Percentiles rank a stretch among this genome's conserved stretches.
Evolutionary conservation across 2,329 filamentous ascomycete genomes (phyloP).

Genomic region (Tolypocladium ovalisporum): DNA sequence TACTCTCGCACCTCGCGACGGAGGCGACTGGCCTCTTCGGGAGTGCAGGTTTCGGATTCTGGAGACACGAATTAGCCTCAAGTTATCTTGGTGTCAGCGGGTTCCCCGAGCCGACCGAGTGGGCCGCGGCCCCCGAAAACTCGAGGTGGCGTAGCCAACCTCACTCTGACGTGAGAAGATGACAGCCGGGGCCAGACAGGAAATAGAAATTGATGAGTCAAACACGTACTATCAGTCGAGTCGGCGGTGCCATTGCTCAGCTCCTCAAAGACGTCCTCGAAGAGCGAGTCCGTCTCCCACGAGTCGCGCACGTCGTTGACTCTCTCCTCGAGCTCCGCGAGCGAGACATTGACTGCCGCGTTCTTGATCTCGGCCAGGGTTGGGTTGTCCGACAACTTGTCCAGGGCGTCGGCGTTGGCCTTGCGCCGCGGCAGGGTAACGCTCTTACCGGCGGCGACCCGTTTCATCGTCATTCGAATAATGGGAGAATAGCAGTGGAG

Average conservation of each 20-base stretch:
- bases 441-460: slow-evolving; percentile 14
- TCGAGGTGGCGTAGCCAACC: slow-evolving; percentile 3
- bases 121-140: background rate
- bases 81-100: background rate
- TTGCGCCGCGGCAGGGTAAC: slow-evolving; percentile 21
- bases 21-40: slow-evolving; percentile 57
- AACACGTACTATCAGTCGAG: slow-evolving; percentile 29
- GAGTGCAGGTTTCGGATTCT: slow-evolving; percentile 46
- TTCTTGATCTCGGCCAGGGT: slow-evolving; percentile 23
- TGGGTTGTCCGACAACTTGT: slow-evolving; percentile 20
- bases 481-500: background rate
- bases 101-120: background rate
- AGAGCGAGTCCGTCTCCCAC: slow-evolving; percentile 55
- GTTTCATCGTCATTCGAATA: slow-evolving; percentile 7
- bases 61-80: background rate
- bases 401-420: slow-evolving; percentile 23
- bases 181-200: background rate
- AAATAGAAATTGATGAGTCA: background rate
- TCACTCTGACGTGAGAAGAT: background rate
- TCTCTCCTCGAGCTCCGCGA: slow-evolving; percentile 38
- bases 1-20: slow-evolving; percentile 62
- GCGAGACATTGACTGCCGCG: slow-evolving; percentile 23
- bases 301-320: slow-evolving; percentile 40
- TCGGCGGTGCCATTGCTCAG: slow-evolving; percentile 40
- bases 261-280: slow-evolving; percentile 51